phyloP scores from a whole-genome alignment of 1,284 basidiomycete genomes.

The Fomitopsis palustris region DNA sequence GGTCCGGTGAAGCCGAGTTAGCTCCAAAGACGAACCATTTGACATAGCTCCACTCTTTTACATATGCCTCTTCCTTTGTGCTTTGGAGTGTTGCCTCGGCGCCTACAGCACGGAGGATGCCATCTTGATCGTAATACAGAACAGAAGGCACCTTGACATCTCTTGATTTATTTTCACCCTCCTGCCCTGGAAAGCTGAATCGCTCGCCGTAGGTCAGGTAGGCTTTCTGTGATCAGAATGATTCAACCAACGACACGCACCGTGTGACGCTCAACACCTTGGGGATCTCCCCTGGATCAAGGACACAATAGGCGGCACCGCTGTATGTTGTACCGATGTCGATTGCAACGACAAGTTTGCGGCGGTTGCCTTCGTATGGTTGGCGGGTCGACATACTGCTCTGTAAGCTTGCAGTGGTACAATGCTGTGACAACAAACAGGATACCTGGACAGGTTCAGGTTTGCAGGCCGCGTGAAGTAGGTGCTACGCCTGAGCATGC shows the following conservation, averaged over 20 bases:
- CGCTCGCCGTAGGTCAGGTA: too few relatives aligned
- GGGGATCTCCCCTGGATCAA: constrained; percentile 46
- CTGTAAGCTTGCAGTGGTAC: background rate
- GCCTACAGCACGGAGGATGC: constrained; percentile 44
- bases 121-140: constrained; percentile 47
- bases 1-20: background rate
- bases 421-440: too few relatives aligned
- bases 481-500: too few relatives aligned
- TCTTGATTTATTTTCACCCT: constrained; percentile 29
- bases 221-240: background rate
- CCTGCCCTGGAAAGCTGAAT: constrained; percentile 39
- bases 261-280: constrained; percentile 42
- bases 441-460: too few relatives aligned
- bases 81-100: constrained; percentile 46
- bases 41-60: constrained; percentile 43
- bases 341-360: constrained; percentile 45
- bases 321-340: constrained; percentile 54
- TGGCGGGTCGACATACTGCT: background rate
- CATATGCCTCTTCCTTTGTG: constrained; percentile 38
- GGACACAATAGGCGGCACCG: constrained; percentile 42
- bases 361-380: constrained; percentile 7
- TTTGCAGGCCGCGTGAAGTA: too few relatives aligned
- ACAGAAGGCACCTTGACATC: constrained; percentile 55
- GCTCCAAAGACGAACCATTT: constrained; percentile 38
- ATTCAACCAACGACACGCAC: constrained; percentile 20